Evolutionary conservation across 495 filamentous ascomycete genomes (phyloP), one percentile per base, ranked within the genome.

Genomic region (Amniculicola lignicola): DNA sequence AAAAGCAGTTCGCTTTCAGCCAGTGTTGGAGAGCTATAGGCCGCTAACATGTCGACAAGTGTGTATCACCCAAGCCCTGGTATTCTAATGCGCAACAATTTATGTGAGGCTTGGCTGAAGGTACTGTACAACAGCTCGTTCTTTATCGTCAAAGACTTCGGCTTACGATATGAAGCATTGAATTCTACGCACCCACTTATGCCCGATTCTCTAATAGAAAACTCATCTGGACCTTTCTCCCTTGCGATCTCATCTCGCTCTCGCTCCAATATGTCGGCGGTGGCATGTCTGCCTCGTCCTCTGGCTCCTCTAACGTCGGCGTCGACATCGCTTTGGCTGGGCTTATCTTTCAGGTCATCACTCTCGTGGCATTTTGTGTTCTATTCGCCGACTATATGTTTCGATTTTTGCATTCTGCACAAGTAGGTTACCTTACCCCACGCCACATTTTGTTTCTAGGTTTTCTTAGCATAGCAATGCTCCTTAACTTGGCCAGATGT

Each of bases 331-430:
- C 41, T 15, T 16, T 48, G 27, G 43, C 52, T 10, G 52, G 52
- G n/a, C 43, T 56, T 2, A 38, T 40, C 28, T 48, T 56, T 31
- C 52, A 56, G 21, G 52, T 56, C 43, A 37, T 56, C 43, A 56
- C 43, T 7, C 19, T 56, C 14, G 15, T n/a, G 6, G 35, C 23
- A 16, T 56, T 56, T 29, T 25, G 16, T 22, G 29, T 3, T 23
- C 22, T 56, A 2, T 37, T 37, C n/a, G 42, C 3, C 24, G 52
- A 56, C 43, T 56, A 25, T 43, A 16, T 48, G 12, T 29, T 56
- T 31, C 52, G 52, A 2, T 56, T 37, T 29, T 11, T 25, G 2
- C 16, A 2, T 2, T 44, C 21, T 35, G 29, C 4, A 22, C 21
- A 33, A 10, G 25, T 10, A 18, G 22, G 21, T 5, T 2, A 2